phyloP scores from a whole-genome alignment of 495 filamentous ascomycete species.

The Penicillium manginii region DNA sequence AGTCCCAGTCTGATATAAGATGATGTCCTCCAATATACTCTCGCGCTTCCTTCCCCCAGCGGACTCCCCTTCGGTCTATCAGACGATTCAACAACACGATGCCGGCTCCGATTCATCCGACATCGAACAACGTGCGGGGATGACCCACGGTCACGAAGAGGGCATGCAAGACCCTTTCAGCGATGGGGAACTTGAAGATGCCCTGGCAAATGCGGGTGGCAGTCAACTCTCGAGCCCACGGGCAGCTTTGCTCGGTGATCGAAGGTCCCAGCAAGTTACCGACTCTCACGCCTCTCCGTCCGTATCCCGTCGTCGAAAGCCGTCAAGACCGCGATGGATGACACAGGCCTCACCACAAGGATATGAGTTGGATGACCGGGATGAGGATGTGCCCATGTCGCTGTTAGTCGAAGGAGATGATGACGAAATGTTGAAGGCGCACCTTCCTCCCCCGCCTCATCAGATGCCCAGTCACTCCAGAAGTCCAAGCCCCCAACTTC shows the following conservation, averaged over 20 bases:
- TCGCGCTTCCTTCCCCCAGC: conserved; percentile 71
- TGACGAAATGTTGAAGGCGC: conserved; percentile 39
- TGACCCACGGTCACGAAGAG: conserved; percentile 68
- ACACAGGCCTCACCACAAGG: conserved; percentile 28
- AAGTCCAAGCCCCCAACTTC: conserved; percentile 44
- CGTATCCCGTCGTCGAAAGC: conserved; percentile 34
- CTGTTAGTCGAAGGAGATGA: conserved; percentile 73
- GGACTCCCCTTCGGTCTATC: conserved; percentile 70
- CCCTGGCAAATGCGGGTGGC: conserved; percentile 61
- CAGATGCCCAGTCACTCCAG: conserved; percentile 28
- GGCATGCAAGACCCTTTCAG: conserved; percentile 68
- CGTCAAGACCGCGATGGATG: conserved; percentile 40
- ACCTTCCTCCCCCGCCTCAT: conserved; percentile 43
- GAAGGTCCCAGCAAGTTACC: conserved; percentile 16
- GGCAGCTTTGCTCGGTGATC: conserved; percentile 41
- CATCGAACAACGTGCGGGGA: conserved; percentile 67
- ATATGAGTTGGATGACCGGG: conserved; percentile 68
- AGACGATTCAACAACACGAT: conserved; percentile 66
- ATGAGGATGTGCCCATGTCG: conserved; percentile 91
- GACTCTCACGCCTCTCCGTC: conserved; percentile 19
- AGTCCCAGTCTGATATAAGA: conserved; percentile 30
- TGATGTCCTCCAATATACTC: conserved; percentile 80
- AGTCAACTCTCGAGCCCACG: conserved; percentile 65
- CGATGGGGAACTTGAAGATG: conserved; percentile 72
- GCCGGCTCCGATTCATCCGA: conserved; percentile 62